These are phyloP conservation scores for Verticillium nubilum DNA, from an alignment of 2,329 filamentous ascomycete genomes.

Conservation along the genomic window DNA sequence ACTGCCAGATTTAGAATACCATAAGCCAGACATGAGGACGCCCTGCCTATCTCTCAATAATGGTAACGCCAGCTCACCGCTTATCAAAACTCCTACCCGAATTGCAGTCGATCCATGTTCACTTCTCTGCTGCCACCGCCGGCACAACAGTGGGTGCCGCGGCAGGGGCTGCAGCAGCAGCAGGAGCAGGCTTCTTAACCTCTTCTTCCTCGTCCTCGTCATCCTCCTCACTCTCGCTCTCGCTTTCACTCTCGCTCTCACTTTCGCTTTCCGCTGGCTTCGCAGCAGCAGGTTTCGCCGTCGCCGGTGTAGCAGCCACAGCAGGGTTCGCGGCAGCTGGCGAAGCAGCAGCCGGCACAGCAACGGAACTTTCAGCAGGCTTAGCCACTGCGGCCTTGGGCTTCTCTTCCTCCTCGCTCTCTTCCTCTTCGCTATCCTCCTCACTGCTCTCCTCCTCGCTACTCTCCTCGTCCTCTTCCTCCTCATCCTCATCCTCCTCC, in stretches of 20 bases:
- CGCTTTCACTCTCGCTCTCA: conserved; percentile 2
- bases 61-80: background rate
- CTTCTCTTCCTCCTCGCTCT: conserved; percentile 14
- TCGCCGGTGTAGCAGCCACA: background rate
- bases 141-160: background rate
- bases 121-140: conserved; percentile 2
- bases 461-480: conserved; percentile 19
- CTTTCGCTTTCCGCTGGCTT: background rate
- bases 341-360: background rate
- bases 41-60: background rate
- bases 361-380: background rate
- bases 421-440: conserved; percentile 17
- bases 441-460: conserved; percentile 22
- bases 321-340: background rate
- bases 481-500: conserved; percentile 16
- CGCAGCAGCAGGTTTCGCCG: background rate
- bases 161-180: background rate
- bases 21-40: background rate
- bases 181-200: conserved; percentile 2
- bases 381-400: background rate
- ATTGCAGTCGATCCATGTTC: too few relatives aligned
- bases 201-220: background rate
- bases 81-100: too few relatives aligned
- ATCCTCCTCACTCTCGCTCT: background rate
- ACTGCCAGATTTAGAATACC: too few relatives aligned